Evolutionary conservation across 1,284 basidiomycete genomes (phyloP).

Genomic region (Wolfiporia cocos): DNA sequence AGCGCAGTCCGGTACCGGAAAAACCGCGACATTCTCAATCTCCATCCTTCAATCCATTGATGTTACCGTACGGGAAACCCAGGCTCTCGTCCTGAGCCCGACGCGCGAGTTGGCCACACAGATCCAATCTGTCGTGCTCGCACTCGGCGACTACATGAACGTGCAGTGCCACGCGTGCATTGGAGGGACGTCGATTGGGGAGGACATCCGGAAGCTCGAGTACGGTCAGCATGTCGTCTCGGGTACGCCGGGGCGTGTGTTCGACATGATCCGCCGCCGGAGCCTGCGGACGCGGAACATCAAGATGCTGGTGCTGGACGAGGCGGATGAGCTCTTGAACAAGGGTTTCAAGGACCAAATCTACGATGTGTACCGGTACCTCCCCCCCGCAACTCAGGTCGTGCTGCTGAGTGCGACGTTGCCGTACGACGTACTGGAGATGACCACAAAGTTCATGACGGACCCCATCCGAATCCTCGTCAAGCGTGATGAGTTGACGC

Average conservation of each 20-base stretch:
- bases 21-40: constrained; percentile 98
- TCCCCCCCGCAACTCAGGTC: constrained; percentile 97
- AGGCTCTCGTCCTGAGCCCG: constrained; percentile 92
- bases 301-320: constrained; percentile 99
- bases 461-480: constrained; percentile 98
- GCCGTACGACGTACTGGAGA: constrained; percentile 97
- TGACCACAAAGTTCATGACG: constrained; percentile 99
- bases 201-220: constrained; percentile 98
- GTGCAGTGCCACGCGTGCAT: constrained; percentile 99
- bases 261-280: constrained; percentile 98
- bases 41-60: constrained; percentile 96
- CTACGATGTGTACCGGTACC: constrained; percentile 98
- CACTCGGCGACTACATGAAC: constrained; percentile 98
- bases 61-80: constrained; percentile 90
- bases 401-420: constrained; percentile 94
- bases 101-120: constrained; percentile 96
- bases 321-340: constrained; percentile 96
- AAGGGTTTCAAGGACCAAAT: constrained; percentile 99
- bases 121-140: constrained; percentile 97
- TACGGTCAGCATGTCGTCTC: constrained; percentile 98
- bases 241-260: constrained; percentile 97
- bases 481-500: constrained; percentile 98
- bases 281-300: constrained; percentile 95
- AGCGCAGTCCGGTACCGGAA: constrained; percentile 99
- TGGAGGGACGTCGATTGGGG: constrained; percentile 95